Evolutionary conservation across 352 stramenopile genomes (phyloP).

Genomic region (Pythium scleroteichum): DNA sequence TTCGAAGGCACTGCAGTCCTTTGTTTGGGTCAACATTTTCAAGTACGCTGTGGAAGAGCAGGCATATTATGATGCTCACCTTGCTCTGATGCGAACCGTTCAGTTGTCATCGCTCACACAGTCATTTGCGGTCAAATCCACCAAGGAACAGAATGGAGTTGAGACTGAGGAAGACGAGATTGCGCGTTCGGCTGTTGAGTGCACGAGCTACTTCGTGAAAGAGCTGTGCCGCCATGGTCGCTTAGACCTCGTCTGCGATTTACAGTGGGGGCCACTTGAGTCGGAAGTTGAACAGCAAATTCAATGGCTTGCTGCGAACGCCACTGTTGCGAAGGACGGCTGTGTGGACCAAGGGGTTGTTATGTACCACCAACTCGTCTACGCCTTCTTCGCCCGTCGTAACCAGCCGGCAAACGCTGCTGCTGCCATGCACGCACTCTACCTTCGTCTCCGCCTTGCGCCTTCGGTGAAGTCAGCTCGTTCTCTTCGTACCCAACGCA

Average conservation of each 20-base stretch:
- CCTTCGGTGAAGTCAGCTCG: constrained; percentile 37
- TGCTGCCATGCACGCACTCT: constrained; percentile 57
- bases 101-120: constrained; percentile 38
- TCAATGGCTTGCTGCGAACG: constrained; percentile 72
- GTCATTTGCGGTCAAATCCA: constrained; percentile 11
- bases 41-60: constrained; percentile 74
- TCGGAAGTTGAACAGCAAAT: constrained; percentile 68
- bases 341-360: constrained; percentile 47
- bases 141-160: constrained; percentile 6
- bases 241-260: constrained; percentile 68
- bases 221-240: constrained; percentile 66
- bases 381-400: constrained; percentile 63
- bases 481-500: constrained; percentile 58
- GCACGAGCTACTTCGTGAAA: constrained; percentile 73
- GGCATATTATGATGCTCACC: constrained; percentile 60
- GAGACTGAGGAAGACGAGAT: constrained; percentile 26
- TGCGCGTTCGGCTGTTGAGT: constrained; percentile 52
- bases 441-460: constrained; percentile 44
- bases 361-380: constrained; percentile 71
- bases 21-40: constrained; percentile 84
- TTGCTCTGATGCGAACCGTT: constrained; percentile 71
- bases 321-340: constrained; percentile 44
- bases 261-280: constrained; percentile 67
- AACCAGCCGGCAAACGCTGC: constrained; percentile 66
- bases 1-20: constrained; percentile 52